Conservation (phyloP, 257 asterid species). For the Petrea volubilis region DNA sequence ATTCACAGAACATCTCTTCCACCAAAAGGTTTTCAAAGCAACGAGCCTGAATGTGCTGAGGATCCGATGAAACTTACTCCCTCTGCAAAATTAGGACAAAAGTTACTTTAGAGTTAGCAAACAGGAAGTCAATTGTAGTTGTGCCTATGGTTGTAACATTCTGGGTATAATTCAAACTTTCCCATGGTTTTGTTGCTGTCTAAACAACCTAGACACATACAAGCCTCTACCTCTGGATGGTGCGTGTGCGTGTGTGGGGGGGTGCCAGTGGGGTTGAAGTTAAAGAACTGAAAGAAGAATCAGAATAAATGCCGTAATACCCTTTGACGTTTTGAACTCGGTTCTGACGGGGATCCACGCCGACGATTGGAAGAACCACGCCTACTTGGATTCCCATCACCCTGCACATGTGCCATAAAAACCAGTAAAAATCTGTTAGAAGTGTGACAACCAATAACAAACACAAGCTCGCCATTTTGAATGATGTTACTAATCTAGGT, state of each 20-base stretch:
- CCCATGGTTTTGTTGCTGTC: no score
- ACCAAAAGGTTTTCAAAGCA: neutral
- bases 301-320: constrained; percentile 29
- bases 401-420: constrained; percentile 32
- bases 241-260: neutral
- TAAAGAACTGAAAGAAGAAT: neutral
- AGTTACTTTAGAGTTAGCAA: neutral
- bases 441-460: neutral
- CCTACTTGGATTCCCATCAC: constrained; percentile 33
- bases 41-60: neutral
- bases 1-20: neutral
- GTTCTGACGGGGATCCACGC: constrained; percentile 31
- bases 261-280: no score
- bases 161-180: no score
- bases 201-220: no score
- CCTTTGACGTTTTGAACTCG: constrained; percentile 59
- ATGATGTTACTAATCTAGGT: no score
- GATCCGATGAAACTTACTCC: constrained; percentile 27
- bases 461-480: neutral
- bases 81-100: constrained; percentile 33
- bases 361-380: constrained; percentile 41
- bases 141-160: no score
- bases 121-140: no score
- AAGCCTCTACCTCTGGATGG: no score
- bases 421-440: neutral